A percentile compares a stretch with the other conserved stretches of the same genome.
phyloP scores from a whole-genome alignment of 2,329 filamentous ascomycete genomes.

The Aspergillus aculeatinus region DNA sequence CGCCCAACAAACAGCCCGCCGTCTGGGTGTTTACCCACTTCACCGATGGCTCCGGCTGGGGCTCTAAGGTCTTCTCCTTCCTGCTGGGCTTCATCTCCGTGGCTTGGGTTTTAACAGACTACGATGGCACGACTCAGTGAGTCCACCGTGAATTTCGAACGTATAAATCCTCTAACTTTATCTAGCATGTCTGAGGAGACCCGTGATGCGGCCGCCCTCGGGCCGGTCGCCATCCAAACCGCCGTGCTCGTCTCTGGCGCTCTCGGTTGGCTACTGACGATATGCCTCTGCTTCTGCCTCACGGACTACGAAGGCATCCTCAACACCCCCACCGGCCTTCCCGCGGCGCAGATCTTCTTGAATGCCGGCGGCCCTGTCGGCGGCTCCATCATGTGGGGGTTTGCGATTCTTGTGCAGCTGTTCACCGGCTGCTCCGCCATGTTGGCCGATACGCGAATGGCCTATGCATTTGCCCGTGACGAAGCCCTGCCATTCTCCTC shows the following conservation, averaged over 20 bases:
- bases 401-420: slow-evolving; percentile 63
- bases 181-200: slow-evolving; percentile 65
- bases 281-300: slow-evolving; percentile 64
- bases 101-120: slow-evolving; percentile 64
- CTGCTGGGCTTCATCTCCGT: slow-evolving; percentile 54
- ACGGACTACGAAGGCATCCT: slow-evolving; percentile 59
- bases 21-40: slow-evolving; percentile 62
- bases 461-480: slow-evolving; percentile 61
- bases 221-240: slow-evolving; percentile 59
- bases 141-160: slow-evolving; percentile 18
- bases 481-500: slow-evolving; percentile 60
- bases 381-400: slow-evolving; percentile 62
- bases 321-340: slow-evolving; percentile 58
- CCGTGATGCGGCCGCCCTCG: slow-evolving; percentile 60
- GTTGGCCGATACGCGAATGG: slow-evolving; percentile 63
- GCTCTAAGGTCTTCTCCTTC: slow-evolving; percentile 61
- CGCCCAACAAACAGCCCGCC: slow-evolving; percentile 58
- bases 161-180: not conserved
- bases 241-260: slow-evolving; percentile 61
- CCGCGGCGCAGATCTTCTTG: slow-evolving; percentile 59
- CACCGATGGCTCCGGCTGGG: slow-evolving; percentile 63
- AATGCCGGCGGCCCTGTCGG: slow-evolving; percentile 59
- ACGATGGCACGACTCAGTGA: slow-evolving; percentile 65
- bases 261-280: slow-evolving; percentile 62
- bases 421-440: slow-evolving; percentile 65